Conservation (phyloP, 495 filamentous ascomycete species). For the Penicillium subrubescens region DNA sequence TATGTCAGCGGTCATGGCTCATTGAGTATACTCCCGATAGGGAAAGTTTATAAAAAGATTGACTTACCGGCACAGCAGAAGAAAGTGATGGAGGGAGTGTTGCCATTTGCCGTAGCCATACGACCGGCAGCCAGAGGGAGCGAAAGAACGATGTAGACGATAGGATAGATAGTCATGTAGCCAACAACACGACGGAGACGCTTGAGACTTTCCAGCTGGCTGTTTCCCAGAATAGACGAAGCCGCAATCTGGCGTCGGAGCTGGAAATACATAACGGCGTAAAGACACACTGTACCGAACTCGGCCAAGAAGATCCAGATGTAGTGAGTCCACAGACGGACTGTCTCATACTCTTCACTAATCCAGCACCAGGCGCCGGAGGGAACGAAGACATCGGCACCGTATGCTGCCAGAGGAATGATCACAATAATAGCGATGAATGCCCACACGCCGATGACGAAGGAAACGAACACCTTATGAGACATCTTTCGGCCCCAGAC, state of each 20-base stretch:
- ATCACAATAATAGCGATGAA: conserved; percentile 61
- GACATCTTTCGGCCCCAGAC: conserved; percentile 60
- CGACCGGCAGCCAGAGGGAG: conserved; percentile 70
- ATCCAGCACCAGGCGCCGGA: conserved; percentile 77
- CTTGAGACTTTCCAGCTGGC: conserved; percentile 40
- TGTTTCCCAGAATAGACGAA: conserved; percentile 42
- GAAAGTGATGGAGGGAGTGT: conserved; percentile 54
- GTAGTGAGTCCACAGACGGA: conserved; percentile 75
- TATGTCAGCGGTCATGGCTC: not conserved
- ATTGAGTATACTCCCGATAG: not conserved
- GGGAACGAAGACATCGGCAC: conserved; percentile 60
- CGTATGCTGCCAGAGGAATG: conserved; percentile 55
- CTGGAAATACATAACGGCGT: conserved; percentile 64
- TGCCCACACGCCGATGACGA: conserved; percentile 56
- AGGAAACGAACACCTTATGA: conserved; percentile 52
- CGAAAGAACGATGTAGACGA: conserved; percentile 72
- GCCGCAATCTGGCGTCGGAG: conserved; percentile 52
- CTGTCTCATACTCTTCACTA: conserved; percentile 56
- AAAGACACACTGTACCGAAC: conserved; percentile 64
- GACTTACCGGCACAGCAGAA: conserved; percentile 61
- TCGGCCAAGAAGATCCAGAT: conserved; percentile 77
- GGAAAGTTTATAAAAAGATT: not conserved
- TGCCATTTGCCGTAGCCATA: conserved; percentile 63
- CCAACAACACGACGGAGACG: conserved; percentile 55
- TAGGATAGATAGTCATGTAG: conserved; percentile 75